Evolutionary conservation across 495 filamentous ascomycete species (phyloP).

Genomic region (Tuber melanosporum): DNA sequence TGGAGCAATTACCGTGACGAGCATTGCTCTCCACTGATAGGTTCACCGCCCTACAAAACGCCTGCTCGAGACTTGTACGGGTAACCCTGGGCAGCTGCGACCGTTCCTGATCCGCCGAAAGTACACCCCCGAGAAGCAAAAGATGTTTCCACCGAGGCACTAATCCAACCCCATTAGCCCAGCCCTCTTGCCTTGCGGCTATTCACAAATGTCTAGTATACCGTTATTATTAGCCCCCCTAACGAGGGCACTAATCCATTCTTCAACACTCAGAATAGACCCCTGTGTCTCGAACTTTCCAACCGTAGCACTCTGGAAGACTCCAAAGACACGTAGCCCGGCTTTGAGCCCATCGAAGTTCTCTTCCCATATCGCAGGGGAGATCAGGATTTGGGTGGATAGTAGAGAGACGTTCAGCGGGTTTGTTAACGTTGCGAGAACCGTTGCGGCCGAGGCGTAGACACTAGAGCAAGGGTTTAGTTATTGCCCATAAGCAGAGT

Average conservation of each 20-base stretch:
- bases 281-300: constrained; percentile 53
- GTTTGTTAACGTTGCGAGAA: constrained; percentile 77
- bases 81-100: constrained; percentile 57
- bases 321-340: constrained; percentile 69
- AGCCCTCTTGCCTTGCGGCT: not conserved
- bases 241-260: constrained; percentile 76
- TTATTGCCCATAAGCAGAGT: constrained; percentile 8
- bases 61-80: constrained; percentile 65
- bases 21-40: constrained; percentile 58
- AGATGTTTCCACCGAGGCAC: constrained; percentile 85
- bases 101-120: constrained; percentile 66
- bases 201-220: constrained; percentile 24
- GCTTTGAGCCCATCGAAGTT: constrained; percentile 61
- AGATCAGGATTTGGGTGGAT: constrained; percentile 78
- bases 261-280: constrained; percentile 54
- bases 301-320: constrained; percentile 77
- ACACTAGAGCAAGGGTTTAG: constrained; percentile 50
- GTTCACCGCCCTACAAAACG: constrained; percentile 72
- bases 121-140: constrained; percentile 68
- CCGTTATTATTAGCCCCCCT: constrained; percentile 68
- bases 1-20: constrained; percentile 22
- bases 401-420: constrained; percentile 85
- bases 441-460: constrained; percentile 69
- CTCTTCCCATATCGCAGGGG: constrained; percentile 78
- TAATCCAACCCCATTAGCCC: constrained; percentile 32